A percentile compares a stretch with the other conserved stretches of the same genome.
Evolutionary conservation across 495 filamentous ascomycete genomes (phyloP).

Genomic region (Chlorociboria aeruginascens): DNA sequence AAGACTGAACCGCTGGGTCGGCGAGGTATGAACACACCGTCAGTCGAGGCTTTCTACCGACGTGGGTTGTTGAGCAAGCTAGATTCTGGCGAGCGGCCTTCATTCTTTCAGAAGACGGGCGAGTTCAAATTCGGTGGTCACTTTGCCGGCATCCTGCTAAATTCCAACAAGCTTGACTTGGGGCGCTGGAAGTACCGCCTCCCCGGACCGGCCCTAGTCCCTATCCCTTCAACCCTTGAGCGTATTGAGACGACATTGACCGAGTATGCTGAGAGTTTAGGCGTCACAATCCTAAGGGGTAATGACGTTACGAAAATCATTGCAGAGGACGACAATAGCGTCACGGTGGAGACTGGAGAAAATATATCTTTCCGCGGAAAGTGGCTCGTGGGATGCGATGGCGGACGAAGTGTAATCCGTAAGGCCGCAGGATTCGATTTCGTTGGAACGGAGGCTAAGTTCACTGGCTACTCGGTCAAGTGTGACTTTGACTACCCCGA

Average conservation of each 20-base stretch:
- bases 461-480: constrained; percentile 13
- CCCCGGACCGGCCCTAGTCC: neutral
- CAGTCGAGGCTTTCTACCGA: neutral
- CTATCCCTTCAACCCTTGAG: neutral
- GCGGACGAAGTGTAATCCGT: constrained; percentile 28
- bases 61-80: neutral
- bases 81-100: neutral
- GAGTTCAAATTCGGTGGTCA: neutral
- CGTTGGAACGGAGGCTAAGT: constrained; percentile 10
- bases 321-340: neutral
- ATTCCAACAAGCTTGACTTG: neutral
- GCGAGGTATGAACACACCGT: neutral
- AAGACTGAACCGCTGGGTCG: neutral
- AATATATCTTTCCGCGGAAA: constrained; percentile 13
- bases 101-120: neutral
- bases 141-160: neutral
- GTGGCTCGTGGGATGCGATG: constrained; percentile 32
- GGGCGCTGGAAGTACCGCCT: neutral
- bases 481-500: neutral
- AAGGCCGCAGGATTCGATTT: constrained; percentile 26
- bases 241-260: neutral
- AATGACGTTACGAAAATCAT: neutral
- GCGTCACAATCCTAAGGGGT: neutral
- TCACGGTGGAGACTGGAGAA: neutral
- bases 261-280: neutral